phyloP scores from a whole-genome alignment of 352 stramenopile species.

The Phytophthora podocarpi region DNA sequence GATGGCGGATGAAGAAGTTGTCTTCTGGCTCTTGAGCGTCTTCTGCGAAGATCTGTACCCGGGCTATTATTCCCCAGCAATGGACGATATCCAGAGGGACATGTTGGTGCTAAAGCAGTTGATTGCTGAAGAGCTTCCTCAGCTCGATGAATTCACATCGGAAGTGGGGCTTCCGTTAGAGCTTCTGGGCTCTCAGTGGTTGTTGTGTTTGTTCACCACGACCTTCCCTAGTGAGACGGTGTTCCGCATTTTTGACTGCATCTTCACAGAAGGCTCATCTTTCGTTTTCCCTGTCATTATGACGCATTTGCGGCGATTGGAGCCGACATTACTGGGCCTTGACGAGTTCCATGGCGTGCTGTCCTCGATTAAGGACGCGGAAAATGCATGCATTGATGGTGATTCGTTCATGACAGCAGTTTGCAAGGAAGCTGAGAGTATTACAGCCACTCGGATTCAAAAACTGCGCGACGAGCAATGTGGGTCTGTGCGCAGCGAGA shows the following conservation, averaged over 20 bases:
- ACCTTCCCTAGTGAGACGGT: conserved; percentile 88
- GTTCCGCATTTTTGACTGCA: conserved; percentile 88
- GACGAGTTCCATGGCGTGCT: conserved; percentile 77
- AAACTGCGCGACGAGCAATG: conserved; percentile 58
- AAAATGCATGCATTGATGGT: conserved; percentile 66
- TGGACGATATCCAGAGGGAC: conserved; percentile 90
- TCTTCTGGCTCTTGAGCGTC: conserved; percentile 88
- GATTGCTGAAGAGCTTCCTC: conserved; percentile 80
- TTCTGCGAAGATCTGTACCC: conserved; percentile 91
- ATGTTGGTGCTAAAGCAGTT: conserved; percentile 90
- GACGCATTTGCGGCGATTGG: conserved; percentile 69
- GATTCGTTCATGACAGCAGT: conserved; percentile 65
- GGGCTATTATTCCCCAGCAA: conserved; percentile 89
- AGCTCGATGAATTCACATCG: conserved; percentile 74
- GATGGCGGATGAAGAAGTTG: conserved; percentile 81
- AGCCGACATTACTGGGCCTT: conserved; percentile 50
- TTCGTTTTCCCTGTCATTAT: conserved; percentile 88
- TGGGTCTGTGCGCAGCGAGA: conserved; percentile 66
- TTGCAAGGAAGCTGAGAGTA: conserved; percentile 46
- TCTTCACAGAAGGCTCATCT: conserved; percentile 81
- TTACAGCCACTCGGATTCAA: conserved; percentile 45
- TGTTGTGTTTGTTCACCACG: conserved; percentile 91
- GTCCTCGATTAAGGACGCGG: conserved; percentile 72
- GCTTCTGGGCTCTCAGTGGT: conserved; percentile 89
- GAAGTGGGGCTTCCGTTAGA: conserved; percentile 86